These are phyloP conservation scores for Pleurozium schreberi DNA, from an alignment of 225 moss, liverwort and hornwort genomes.

Conservation along the genomic window DNA sequence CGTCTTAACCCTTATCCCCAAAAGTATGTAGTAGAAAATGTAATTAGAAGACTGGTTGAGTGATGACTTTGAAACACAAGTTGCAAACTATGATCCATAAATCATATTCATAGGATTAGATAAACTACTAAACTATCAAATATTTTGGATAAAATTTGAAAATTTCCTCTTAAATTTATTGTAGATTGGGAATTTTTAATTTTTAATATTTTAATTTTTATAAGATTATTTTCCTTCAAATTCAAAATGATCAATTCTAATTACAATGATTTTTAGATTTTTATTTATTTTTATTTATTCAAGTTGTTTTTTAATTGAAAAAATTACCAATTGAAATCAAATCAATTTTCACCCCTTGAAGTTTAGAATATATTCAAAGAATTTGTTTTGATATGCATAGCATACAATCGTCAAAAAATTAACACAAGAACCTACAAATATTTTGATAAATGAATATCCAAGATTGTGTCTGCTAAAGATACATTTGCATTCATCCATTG, in stretches of 20 bases:
- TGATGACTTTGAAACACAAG: background rate
- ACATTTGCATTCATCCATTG: background rate
- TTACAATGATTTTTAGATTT: background rate
- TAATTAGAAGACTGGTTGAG: too few species aligned
- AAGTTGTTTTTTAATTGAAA: background rate
- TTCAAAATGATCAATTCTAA: rapidly evolving
- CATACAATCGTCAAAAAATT: rapidly evolving
- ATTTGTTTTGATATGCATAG: background rate
- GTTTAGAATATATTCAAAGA: background rate
- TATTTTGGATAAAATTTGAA: background rate
- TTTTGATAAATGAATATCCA: rapidly evolving
- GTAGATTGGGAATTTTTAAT: too few species aligned
- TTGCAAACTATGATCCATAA: background rate
- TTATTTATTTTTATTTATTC: background rate
- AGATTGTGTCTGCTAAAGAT: rapidly evolving
- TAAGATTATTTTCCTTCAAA: background rate
- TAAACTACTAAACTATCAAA: background rate
- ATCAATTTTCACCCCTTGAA: rapidly evolving
- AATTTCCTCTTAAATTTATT: background rate
- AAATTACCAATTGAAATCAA: rapidly evolving
- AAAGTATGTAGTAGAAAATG: background rate
- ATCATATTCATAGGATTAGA: background rate
- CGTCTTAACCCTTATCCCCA: background rate
- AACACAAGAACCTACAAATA: background rate
- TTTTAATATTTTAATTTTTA: background rate